A percentile compares a stretch with the other conserved stretches of the same genome.
Evolutionary conservation across 2,329 filamentous ascomycete species (phyloP).

Genomic region (Colletotrichum zoysiae): DNA sequence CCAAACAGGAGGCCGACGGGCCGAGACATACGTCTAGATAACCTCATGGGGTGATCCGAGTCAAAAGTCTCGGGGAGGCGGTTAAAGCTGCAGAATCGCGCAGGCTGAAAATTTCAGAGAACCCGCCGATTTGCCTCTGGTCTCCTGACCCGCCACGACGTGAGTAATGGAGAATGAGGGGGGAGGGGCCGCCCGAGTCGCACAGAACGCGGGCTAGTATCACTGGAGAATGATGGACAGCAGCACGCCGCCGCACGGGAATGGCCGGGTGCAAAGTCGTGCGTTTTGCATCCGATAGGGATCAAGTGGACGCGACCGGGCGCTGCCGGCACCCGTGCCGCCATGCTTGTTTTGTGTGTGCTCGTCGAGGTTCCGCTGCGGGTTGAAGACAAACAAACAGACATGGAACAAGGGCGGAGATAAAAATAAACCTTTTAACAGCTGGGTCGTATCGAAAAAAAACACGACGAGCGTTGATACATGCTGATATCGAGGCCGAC

Average conservation of each 20-base stretch:
- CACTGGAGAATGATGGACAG: not conserved
- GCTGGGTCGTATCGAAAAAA: not conserved
- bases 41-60: slow-evolving; percentile 3
- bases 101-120: not conserved
- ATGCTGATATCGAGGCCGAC: not conserved
- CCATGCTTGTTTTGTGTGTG: not conserved
- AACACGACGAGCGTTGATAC: not conserved
- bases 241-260: not conserved
- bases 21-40: not conserved
- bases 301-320: not conserved
- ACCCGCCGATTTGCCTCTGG: not conserved
- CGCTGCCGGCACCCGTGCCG: not conserved
- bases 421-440: not conserved
- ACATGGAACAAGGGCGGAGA: not conserved
- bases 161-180: not conserved
- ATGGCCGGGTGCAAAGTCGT: not conserved
- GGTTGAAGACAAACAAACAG: not conserved
- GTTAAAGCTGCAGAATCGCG: slow-evolving; percentile 16
- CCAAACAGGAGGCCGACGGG: not conserved
- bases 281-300: not conserved
- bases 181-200: not conserved
- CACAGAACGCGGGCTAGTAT: too few relatives aligned
- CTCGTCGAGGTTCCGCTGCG: not conserved
- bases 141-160: not conserved
- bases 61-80: slow-evolving; percentile 1